Evolutionary conservation across 2,329 filamentous ascomycete genomes (phyloP), one percentile per base, ranked within the genome.

Genomic region (Magnaporthiopsis rhizophila): DNA sequence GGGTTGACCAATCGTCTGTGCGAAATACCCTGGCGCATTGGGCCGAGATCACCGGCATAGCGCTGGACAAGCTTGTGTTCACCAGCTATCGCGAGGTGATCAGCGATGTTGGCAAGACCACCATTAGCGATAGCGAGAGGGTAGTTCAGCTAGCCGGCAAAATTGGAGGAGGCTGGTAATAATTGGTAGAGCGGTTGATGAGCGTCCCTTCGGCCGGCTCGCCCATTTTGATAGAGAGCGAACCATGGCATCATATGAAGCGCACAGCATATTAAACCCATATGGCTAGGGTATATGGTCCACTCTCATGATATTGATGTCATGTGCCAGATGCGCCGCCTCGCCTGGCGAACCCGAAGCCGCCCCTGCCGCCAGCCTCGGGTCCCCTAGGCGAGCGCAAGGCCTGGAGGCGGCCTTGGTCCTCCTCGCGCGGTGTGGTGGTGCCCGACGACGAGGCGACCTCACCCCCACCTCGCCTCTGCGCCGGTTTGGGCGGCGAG

Each of bases 21-120:
- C 85, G 86, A 75, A 81, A 85, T 73, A 83, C 87, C 70, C 80
- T 98, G 71, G 78, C 81, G 67, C 86, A 94, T 75, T 99, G 95
- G 95, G 83, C 88, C 24, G 73, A 79, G 30, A 78, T 88, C 66
- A 93, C 91, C 64, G 86, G 85, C 63, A 86, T 96, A 68, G 82
- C 85, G 32, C 77, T 90, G 71, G 85, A 88, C 66, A 91, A 83
- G 73, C 79, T 99, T 72, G 86, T 87, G 65, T 91, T 89, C 75
- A 99, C 95, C 65, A 96, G 87, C 62, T 99, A 91, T 79, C 87
- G 95, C 67, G 89, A 93, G 76, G 94, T 99, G 28, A 88, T 97
- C 71, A 97, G 94, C 78, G 92, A 98, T 74, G 92, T 99, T 58
- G 95, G 95, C 62, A 96, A 95, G 78, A 82, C 85, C 68, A n/a